A percentile compares a stretch with the other conserved stretches of the same genome.
These are phyloP conservation scores for Venturia asperata DNA, from an alignment of 2,329 filamentous ascomycete species.

Conservation along the genomic window DNA sequence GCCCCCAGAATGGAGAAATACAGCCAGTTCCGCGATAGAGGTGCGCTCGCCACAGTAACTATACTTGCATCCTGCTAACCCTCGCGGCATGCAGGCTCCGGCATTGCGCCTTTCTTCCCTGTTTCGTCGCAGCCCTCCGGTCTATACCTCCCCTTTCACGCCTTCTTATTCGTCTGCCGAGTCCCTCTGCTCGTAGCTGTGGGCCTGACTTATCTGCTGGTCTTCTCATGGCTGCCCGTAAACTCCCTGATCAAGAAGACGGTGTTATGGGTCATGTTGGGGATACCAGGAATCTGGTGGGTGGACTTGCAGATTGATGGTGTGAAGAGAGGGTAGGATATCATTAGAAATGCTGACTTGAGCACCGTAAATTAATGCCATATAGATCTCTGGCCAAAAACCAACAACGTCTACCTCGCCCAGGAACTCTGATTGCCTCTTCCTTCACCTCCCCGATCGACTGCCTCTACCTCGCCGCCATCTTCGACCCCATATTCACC, in stretches of 20 bases:
- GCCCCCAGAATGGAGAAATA: slow-evolving; percentile 76
- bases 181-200: slow-evolving; percentile 69
- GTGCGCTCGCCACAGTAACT: slow-evolving; percentile 38
- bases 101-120: slow-evolving; percentile 92
- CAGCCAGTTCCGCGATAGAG: slow-evolving; percentile 85
- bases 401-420: slow-evolving; percentile 65
- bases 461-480: slow-evolving; percentile 84
- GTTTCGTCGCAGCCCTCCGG: slow-evolving; percentile 58
- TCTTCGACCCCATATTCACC: slow-evolving; percentile 95
- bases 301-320: slow-evolving; percentile 97
- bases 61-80: slow-evolving; percentile 14
- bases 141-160: slow-evolving; percentile 56
- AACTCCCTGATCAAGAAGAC: slow-evolving; percentile 67
- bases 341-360: neutral
- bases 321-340: slow-evolving; percentile 72
- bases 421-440: slow-evolving; percentile 75
- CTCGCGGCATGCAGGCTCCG: slow-evolving; percentile 58
- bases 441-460: slow-evolving; percentile 92
- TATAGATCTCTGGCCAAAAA: slow-evolving; percentile 60
- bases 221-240: slow-evolving; percentile 76
- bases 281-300: slow-evolving; percentile 93
- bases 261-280: slow-evolving; percentile 78
- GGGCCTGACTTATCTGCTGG: slow-evolving; percentile 63
- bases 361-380: neutral
- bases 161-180: slow-evolving; percentile 71